These are phyloP conservation scores for Lenzites betulinus DNA, from an alignment of 768 basidiomycete genomes.

Conservation along the genomic window DNA sequence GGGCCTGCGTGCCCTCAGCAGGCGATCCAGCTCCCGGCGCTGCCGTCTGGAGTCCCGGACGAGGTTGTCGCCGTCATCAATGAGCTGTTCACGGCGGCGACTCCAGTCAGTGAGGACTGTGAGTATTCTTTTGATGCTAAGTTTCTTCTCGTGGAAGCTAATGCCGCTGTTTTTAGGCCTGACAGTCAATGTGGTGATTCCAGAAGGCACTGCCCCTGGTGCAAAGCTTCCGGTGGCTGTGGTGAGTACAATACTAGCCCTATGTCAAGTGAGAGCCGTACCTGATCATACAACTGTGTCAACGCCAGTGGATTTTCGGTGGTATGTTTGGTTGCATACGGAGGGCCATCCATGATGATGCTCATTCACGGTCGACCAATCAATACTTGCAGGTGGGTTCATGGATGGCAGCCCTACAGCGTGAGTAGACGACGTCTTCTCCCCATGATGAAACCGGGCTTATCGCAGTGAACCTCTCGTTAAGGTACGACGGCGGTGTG, in stretches of 20 bases:
- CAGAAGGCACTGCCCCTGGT: constrained; percentile 37
- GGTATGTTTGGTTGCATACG: neutral
- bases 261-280: neutral
- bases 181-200: constrained; percentile 52
- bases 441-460: neutral
- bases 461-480: neutral
- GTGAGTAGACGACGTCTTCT: neutral
- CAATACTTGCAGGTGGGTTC: neutral
- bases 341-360: neutral
- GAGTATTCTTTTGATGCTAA: neutral
- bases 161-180: constrained; percentile 44
- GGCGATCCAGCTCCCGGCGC: neutral
- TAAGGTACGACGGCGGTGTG: constrained; percentile 27
- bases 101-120: neutral
- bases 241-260: constrained; percentile 36
- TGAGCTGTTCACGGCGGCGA: too few species aligned
- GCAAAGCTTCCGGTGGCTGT: constrained; percentile 55
- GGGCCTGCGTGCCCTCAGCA: constrained; percentile 23
- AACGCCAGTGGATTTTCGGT: neutral
- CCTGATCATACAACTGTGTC: neutral
- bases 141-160: neutral
- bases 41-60: neutral
- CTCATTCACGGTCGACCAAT: neutral
- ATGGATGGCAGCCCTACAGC: neutral
- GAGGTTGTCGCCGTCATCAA: neutral